phyloP scores from a whole-genome alignment of 495 filamentous ascomycete genomes.

The Talaromyces trachyspermus region DNA sequence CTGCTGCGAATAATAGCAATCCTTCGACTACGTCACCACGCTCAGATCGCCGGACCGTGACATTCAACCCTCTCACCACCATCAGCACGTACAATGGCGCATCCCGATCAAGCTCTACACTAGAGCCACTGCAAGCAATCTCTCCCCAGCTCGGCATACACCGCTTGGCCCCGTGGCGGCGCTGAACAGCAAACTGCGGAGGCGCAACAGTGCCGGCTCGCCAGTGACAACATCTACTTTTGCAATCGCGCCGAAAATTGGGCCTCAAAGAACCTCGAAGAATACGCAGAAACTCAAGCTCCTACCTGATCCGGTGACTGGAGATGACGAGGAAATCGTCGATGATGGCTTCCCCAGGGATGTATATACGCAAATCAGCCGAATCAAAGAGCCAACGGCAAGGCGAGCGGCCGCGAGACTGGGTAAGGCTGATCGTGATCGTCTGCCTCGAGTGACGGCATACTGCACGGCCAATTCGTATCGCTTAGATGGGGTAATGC shows the following conservation, averaged over 20 bases:
- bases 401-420: constrained; percentile 85
- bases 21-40: constrained; percentile 34
- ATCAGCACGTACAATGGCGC: constrained; percentile 48
- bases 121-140: constrained; percentile 32
- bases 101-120: constrained; percentile 35
- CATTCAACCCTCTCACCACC: constrained; percentile 61
- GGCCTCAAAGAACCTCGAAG: constrained; percentile 89
- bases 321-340: constrained; percentile 46
- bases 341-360: constrained; percentile 60
- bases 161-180: constrained; percentile 50
- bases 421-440: constrained; percentile 86
- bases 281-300: constrained; percentile 95
- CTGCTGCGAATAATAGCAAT: constrained; percentile 14
- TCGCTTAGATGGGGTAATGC: constrained; percentile 77
- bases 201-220: constrained; percentile 76
- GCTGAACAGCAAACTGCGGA: constrained; percentile 77
- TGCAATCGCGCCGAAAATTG: constrained; percentile 65
- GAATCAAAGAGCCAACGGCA: constrained; percentile 94
- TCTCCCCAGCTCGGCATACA: constrained; percentile 30
- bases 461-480: constrained; percentile 93
- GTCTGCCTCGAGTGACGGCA: constrained; percentile 84
- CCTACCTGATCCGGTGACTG: constrained; percentile 78
- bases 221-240: constrained; percentile 37
- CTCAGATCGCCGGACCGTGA: constrained; percentile 51
- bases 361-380: constrained; percentile 89